These are phyloP conservation scores for Penicillium sp. DNA, from an alignment of 2,329 filamentous ascomycete genomes.

Conservation along the genomic window DNA sequence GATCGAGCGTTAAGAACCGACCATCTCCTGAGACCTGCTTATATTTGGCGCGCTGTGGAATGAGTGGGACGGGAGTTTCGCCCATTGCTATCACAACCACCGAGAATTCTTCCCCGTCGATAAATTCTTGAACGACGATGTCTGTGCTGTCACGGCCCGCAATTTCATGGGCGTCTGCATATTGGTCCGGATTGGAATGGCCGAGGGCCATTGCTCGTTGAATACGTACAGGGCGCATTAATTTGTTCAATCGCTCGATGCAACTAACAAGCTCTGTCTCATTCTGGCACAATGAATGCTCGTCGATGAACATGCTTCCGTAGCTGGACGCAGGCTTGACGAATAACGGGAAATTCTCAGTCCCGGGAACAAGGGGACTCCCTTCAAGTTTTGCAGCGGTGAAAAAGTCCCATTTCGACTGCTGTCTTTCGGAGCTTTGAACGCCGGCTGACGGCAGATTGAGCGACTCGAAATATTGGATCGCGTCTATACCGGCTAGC, in stretches of 20 bases:
- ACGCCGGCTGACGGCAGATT: constrained; percentile 22
- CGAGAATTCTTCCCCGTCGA: constrained; percentile 24
- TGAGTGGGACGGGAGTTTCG: constrained; percentile 20
- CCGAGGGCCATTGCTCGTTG: constrained; percentile 6
- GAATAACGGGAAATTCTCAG: constrained; percentile 21
- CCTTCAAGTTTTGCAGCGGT: constrained; percentile 16
- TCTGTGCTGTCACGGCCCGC: constrained; percentile 11
- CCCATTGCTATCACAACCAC: constrained; percentile 27
- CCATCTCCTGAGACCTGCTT: constrained; percentile 9
- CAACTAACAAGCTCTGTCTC: constrained; percentile 15
- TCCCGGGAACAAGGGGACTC: constrained; percentile 22
- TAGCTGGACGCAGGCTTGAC: constrained; percentile 27
- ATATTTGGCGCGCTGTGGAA: constrained; percentile 12
- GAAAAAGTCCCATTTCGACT: constrained; percentile 28
- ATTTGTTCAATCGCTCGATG: constrained; percentile 13
- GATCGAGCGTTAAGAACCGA: constrained; percentile 26
- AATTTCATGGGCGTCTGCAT: neutral
- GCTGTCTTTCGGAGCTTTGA: constrained; percentile 19
- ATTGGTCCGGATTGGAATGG: neutral
- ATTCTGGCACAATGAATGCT: constrained; percentile 23
- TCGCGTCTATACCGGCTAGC: constrained; percentile 26
- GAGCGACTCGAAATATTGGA: constrained; percentile 27
- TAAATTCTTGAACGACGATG: constrained; percentile 29
- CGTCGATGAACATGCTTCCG: constrained; percentile 23
- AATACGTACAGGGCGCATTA: constrained; percentile 11